phyloP scores from a whole-genome alignment of 257 asterid species.

The Ilex aquifolium region DNA sequence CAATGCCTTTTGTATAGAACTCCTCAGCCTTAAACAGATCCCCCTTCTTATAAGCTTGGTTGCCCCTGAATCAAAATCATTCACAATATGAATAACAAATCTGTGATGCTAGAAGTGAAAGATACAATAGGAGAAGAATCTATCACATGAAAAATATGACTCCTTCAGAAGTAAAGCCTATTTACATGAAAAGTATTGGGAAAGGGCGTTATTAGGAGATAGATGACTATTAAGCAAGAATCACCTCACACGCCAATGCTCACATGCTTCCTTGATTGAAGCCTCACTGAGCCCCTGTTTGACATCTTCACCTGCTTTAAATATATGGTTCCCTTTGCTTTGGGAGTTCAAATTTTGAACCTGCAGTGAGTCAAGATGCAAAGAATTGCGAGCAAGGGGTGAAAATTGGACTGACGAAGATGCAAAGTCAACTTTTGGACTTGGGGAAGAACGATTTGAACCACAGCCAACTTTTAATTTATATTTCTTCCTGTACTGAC shows the following conservation, averaged over 20 bases:
- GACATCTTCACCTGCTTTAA: conserved; percentile 27
- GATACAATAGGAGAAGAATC: conserved; percentile 5
- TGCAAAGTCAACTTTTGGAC: conserved; percentile 18
- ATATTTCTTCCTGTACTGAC: conserved; percentile 73
- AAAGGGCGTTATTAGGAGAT: background rate
- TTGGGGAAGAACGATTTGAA: conserved; percentile 24
- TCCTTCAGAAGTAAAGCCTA: background rate
- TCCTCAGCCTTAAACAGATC: conserved; percentile 76
- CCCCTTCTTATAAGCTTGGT: conserved; percentile 71
- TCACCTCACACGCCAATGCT: conserved; percentile 85
- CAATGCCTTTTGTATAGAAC: conserved; percentile 66
- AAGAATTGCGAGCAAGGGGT: conserved; percentile 15
- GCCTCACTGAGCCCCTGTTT: conserved; percentile 29
- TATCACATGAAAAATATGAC: background rate
- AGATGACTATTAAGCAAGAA: background rate
- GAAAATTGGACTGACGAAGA: conserved; percentile 16
- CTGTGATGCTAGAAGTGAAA: conserved; percentile 5
- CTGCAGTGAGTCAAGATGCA: conserved; percentile 4
- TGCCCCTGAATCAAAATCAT: conserved; percentile 58
- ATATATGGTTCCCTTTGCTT: conserved; percentile 1
- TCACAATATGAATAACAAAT: conserved; percentile 12
- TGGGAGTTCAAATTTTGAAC: conserved; percentile 13
- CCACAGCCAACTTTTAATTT: conserved; percentile 51
- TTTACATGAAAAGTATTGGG: background rate
- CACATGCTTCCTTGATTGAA: conserved; percentile 42